These are phyloP conservation scores for Stenocarpella maydis DNA, from an alignment of 2,329 filamentous ascomycete genomes.

Conservation along the genomic window DNA sequence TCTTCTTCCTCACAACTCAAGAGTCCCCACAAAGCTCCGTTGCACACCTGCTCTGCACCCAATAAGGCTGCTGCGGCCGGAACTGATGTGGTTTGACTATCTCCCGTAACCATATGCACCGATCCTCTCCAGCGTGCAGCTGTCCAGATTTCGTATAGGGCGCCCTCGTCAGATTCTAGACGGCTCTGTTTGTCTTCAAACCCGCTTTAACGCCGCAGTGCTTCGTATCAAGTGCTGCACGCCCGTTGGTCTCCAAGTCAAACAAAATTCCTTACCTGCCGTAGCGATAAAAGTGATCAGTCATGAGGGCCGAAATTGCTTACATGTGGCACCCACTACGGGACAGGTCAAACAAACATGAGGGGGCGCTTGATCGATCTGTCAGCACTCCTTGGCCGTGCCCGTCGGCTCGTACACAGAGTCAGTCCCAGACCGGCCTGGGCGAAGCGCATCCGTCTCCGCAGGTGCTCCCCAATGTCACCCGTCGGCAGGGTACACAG, in stretches of 20 bases:
- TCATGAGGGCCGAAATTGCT: not conserved
- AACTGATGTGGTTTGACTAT: not conserved
- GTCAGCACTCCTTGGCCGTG: not conserved
- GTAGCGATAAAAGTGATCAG: not conserved
- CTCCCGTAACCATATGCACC: not conserved
- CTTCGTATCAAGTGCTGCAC: not conserved
- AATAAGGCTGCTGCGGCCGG: not conserved
- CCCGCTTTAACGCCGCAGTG: not conserved
- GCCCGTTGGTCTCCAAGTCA: not conserved
- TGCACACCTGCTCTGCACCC: not conserved
- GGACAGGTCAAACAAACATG: not conserved
- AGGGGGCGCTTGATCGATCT: not conserved
- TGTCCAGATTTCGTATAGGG: not conserved
- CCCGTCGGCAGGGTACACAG: not conserved
- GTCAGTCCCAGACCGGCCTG: not conserved
- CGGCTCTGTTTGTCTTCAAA: not conserved
- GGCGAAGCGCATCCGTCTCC: not conserved
- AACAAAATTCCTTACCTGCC: not conserved
- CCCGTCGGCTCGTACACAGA: not conserved
- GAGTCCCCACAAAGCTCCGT: not conserved
- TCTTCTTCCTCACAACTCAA: not conserved
- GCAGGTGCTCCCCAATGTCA: not conserved
- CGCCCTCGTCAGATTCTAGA: not conserved
- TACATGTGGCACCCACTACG: not conserved
- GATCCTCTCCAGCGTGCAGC: not conserved